These are phyloP conservation scores for Arctostaphylos glauca DNA, from an alignment of 148 eudicot species.

Conservation along the genomic window DNA sequence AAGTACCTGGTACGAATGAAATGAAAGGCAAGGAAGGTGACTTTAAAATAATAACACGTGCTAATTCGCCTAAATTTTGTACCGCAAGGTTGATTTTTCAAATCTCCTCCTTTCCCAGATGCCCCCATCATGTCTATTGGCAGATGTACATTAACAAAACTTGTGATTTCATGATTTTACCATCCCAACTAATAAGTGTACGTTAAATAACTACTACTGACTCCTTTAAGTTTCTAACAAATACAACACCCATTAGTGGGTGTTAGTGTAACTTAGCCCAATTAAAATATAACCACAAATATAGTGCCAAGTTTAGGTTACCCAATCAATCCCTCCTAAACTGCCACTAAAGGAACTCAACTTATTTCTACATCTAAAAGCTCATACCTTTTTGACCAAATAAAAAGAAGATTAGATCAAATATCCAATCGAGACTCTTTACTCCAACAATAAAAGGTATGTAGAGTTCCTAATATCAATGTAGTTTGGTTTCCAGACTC, in stretches of 20 bases:
- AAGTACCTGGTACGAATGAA: background rate
- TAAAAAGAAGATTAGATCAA: background rate
- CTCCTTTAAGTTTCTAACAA: background rate
- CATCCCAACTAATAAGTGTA: background rate
- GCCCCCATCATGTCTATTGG: background rate
- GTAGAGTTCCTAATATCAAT: background rate
- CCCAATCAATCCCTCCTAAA: too few species aligned
- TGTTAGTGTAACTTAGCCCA: background rate
- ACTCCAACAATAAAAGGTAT: background rate
- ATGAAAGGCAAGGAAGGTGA: background rate
- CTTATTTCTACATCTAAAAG: too few species aligned
- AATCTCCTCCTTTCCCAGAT: background rate
- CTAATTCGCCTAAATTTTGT: background rate
- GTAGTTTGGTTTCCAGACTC: background rate
- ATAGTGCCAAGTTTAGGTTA: background rate
- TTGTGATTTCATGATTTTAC: background rate
- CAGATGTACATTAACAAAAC: background rate
- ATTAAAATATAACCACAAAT: background rate
- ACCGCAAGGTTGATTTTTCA: background rate
- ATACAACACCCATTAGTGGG: background rate
- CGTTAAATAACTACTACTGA: background rate
- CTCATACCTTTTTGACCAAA: background rate
- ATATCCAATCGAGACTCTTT: background rate
- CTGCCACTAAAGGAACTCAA: too few species aligned
- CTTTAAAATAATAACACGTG: background rate